A percentile compares a stretch with the other conserved stretches of the same genome.
These are phyloP conservation scores for Pestalotiopsis sp. DNA, from an alignment of 2,329 filamentous ascomycete species.

Conservation along the genomic window DNA sequence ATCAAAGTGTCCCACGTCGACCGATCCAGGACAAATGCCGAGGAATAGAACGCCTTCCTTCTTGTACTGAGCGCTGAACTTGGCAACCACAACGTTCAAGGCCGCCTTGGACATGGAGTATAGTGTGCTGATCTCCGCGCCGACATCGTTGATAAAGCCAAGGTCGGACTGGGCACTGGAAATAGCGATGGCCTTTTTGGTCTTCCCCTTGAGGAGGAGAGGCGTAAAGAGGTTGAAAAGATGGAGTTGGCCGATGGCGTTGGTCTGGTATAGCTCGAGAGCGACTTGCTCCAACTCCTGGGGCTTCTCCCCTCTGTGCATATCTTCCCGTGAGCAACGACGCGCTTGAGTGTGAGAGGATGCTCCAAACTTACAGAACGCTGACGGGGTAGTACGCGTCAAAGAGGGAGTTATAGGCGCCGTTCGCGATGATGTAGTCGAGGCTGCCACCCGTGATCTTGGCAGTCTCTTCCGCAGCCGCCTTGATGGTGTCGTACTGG, in stretches of 20 bases:
- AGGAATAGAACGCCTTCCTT: constrained; percentile 48
- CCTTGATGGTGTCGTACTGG: constrained; percentile 38
- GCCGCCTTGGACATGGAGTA: constrained; percentile 46
- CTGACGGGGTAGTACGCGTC: constrained; percentile 36
- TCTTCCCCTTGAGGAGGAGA: constrained; percentile 48
- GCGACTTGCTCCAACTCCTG: constrained; percentile 17
- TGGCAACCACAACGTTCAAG: constrained; percentile 28
- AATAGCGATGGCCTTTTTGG: constrained; percentile 56
- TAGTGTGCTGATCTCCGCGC: constrained; percentile 37
- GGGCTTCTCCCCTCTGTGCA: constrained; percentile 1
- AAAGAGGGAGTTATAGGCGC: constrained; percentile 35
- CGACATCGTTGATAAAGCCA: constrained; percentile 26
- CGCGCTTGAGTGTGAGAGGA: no score
- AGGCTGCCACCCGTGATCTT: constrained; percentile 40
- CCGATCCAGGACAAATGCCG: constrained; percentile 45
- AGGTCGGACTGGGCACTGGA: constrained; percentile 50
- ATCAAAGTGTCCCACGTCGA: constrained; percentile 27
- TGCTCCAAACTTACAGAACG: constrained; percentile 35
- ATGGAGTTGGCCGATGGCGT: constrained; percentile 53
- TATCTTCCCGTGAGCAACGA: no score
- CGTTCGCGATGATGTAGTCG: constrained; percentile 58
- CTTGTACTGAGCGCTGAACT: constrained; percentile 45
- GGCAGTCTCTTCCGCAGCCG: constrained; percentile 24
- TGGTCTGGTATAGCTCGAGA: constrained; percentile 35
- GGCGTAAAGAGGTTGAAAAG: constrained; percentile 55